Base-by-base conservation (phyloP, 1,284 basidiomycete species). In the Boletus semigastroideus region DNA sequence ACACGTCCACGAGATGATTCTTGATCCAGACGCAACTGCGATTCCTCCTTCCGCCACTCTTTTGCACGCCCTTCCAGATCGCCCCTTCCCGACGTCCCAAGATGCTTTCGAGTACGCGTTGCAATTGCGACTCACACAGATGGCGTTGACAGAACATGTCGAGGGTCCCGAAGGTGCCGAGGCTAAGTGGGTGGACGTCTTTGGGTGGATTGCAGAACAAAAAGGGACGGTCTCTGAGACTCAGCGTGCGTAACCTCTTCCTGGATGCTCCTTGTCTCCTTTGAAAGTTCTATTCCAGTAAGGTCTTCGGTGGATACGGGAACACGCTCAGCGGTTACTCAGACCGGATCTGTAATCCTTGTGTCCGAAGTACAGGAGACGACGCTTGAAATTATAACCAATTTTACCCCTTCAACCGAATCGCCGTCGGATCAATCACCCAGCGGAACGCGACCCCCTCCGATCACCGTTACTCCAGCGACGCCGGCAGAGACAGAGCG, bases 151-250 rank as follows among this genome's bases (percentile, higher is more conserved):
- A 14, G 96, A 99, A 72, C 81, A 88, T 46, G 80, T 90, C 19
- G 87, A 93, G 40, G 97, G 97, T 0, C 79, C 91, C 0, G 93
- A 96, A 59, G 83, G 84, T 40, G 95, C 94, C 0, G 87, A 91
- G 51, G 76, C 78, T 22, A 87, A 84, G 55, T 94, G 95, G 81
- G 78, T 94, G 30, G 90, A 93, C 41, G 78, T 95, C 2, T 97
- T 98, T 69, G 75, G 81, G 6, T 98, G 91, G 87, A 90, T 88
- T 60, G 82, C 87, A 0, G 82, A 83, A 57, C 75, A 76, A 63
- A 77, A 77, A 33, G 78, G 79, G 20, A 55, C 58, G 1, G 49
- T 48, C 27, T 57, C 67, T 5, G 65, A 67, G 25, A 57, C 53
- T 19, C 66, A 59, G 14, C 28, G 66, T 68, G 45, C 48, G 69